Evolutionary conservation across 805 yeast species (phyloP).

Genomic region (Metschnikowia peoriensis): DNA sequence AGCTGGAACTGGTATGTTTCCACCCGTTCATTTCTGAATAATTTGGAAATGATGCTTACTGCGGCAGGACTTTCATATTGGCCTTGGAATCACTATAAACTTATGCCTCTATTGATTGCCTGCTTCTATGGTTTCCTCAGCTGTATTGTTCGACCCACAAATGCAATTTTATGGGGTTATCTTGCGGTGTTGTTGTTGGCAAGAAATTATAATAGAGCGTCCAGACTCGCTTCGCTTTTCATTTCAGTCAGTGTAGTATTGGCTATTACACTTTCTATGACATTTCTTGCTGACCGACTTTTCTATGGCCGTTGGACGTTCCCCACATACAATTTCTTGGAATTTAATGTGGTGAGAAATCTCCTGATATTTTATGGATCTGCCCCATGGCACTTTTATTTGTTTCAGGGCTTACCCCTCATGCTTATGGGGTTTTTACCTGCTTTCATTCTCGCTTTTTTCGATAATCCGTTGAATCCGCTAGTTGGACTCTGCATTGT

Average conservation of each 20-base stretch:
- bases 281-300: slow-evolving; percentile 43
- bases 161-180: slow-evolving; percentile 69
- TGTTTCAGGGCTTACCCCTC: slow-evolving; percentile 80
- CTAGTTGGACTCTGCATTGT: slow-evolving; percentile 30
- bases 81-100: slow-evolving; percentile 52
- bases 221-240: slow-evolving; percentile 10
- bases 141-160: slow-evolving; percentile 82
- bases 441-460: slow-evolving; percentile 37
- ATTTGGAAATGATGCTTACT: slow-evolving; percentile 73
- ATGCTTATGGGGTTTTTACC: slow-evolving; percentile 68
- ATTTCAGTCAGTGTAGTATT: slow-evolving; percentile 25
- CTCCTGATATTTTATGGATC: slow-evolving; percentile 81
- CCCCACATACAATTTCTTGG: slow-evolving; percentile 68
- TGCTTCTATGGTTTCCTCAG: slow-evolving; percentile 56
- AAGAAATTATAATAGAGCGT: slow-evolving; percentile 1
- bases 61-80: slow-evolving; percentile 64
- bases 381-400: slow-evolving; percentile 81
- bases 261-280: slow-evolving; percentile 22
- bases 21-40: slow-evolving; percentile 84
- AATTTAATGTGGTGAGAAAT: slow-evolving; percentile 73
- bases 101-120: slow-evolving; percentile 28
- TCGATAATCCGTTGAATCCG: slow-evolving; percentile 14
- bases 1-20: slow-evolving; percentile 80
- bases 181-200: slow-evolving; percentile 44
- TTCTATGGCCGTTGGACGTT: slow-evolving; percentile 58